These are phyloP conservation scores for Rhizophagus clarus DNA, from an alignment of 192 early-diverging fungal genomes.

Conservation along the genomic window DNA sequence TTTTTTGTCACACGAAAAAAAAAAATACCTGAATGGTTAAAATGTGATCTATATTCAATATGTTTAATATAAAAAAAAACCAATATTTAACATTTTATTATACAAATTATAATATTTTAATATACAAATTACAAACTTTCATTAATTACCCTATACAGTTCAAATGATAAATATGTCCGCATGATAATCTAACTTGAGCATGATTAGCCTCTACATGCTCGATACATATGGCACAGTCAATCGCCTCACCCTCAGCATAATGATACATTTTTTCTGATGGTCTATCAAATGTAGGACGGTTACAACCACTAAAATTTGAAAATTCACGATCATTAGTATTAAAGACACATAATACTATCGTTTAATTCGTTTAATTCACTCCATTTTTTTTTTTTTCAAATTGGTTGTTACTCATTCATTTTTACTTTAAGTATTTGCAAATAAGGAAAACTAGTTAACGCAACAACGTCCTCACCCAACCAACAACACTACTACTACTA, in stretches of 20 bases:
- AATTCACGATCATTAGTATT: neutral
- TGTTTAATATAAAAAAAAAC: neutral
- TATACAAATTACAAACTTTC: too few species aligned
- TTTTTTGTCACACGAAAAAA: neutral
- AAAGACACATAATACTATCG: too few species aligned
- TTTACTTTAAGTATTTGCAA: too few species aligned
- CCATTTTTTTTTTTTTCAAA: too few species aligned
- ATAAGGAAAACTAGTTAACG: too few species aligned
- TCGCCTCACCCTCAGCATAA: constrained; percentile 18
- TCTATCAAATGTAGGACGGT: neutral
- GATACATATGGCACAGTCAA: constrained; percentile 22
- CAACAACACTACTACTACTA: too few species aligned
- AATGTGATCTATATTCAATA: neutral
- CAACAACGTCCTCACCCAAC: too few species aligned
- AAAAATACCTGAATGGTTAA: constrained; percentile 10
- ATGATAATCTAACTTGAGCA: constrained; percentile 19
- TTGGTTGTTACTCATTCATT: too few species aligned
- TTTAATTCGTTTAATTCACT: too few species aligned
- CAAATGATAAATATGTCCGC: constrained; percentile 19
- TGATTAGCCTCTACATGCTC: constrained; percentile 14
- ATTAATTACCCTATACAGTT: constrained; percentile 13
- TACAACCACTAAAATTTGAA: neutral
- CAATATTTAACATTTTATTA: neutral
- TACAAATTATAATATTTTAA: neutral
- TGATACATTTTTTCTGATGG: constrained; percentile 17